Evolutionary conservation across 2,329 filamentous ascomycete genomes (phyloP), one percentile per base, ranked within the genome.

Genomic region (Alternaria gansuensis): DNA sequence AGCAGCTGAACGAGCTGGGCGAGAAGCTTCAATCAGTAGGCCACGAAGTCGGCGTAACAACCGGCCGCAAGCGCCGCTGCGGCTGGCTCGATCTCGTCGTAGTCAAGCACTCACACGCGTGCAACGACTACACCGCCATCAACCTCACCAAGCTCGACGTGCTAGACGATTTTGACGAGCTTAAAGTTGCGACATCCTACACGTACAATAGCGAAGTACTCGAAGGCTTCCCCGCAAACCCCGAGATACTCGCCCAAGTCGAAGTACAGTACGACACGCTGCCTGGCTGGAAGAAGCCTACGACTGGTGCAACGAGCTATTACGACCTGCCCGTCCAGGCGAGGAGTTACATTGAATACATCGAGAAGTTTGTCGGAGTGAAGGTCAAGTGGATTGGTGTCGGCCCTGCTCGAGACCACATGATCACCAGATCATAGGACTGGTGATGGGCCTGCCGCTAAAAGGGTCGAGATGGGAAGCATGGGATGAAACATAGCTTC

Each of bases 111-210:
- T 88, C 84, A 9, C 77, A 82, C 60, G 79, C 82, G 45, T 82
- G 90, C 75, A 91, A 91, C 79, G 83, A 88, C 79, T 91, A 91
- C 78, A 87, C 87, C 0, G 77, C 81, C 43, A 79, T 88, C 68
- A 88, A 89, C 78, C 79, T 88, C 56, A 88, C 86, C 57, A 88
- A 88, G 77, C 83, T 91, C 23, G 88, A 91, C 67, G 83, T 92
- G 36, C 82, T 93, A 14, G 90, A 93, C 74, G 85, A 85, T 31
- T 92, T 96, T 74, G 82, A 85, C 9, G 88, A 87, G 70, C 85
- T 96, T 78, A 90, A 93, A 76, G 82, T 91, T 50, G 90, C 90
- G 17, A 85, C 90, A 13, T 87, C 86, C 2, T 96, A 96, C 80
- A 81, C 81, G 11, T 66, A 85, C 71, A 82, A 85, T 50, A 85